Evolutionary conservation across 208 protist species (phyloP).

Genomic region (Crithidia fasciculata): DNA sequence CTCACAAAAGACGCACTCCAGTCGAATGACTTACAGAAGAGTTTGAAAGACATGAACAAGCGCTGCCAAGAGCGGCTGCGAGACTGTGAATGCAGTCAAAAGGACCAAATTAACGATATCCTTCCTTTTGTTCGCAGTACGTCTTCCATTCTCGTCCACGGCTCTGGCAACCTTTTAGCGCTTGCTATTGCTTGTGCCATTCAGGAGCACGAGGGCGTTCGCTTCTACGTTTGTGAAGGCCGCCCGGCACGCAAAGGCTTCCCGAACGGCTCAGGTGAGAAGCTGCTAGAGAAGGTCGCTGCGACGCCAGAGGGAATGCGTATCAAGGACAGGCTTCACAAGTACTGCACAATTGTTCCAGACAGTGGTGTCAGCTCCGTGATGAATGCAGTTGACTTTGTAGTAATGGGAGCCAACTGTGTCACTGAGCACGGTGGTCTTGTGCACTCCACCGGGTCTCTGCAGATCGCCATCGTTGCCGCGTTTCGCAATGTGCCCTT

Average conservation of each 20-base stretch:
- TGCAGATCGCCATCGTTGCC: slow-evolving; percentile 97
- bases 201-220: slow-evolving; percentile 80
- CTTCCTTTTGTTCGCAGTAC: slow-evolving; percentile 82
- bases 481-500: slow-evolving; percentile 96
- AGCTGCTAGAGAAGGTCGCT: slow-evolving; percentile 55
- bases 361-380: slow-evolving; percentile 89
- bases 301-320: slow-evolving; percentile 65
- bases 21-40: slow-evolving; percentile 53
- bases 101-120: slow-evolving; percentile 87
- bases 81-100: slow-evolving; percentile 79
- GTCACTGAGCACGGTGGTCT: slow-evolving; percentile 99
- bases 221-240: slow-evolving; percentile 88
- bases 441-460: slow-evolving; percentile 98
- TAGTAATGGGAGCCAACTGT: slow-evolving; percentile 97
- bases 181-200: slow-evolving; percentile 81
- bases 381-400: slow-evolving; percentile 95
- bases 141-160: slow-evolving; percentile 84
- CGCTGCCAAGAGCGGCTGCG: slow-evolving; percentile 54
- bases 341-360: slow-evolving; percentile 87
- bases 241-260: slow-evolving; percentile 50
- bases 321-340: slow-evolving; percentile 57
- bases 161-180: slow-evolving; percentile 77
- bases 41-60: slow-evolving; percentile 68
- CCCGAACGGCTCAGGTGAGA: slow-evolving; percentile 58
- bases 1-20: slow-evolving; percentile 70